A percentile compares a stretch with the other conserved stretches of the same genome.
These are phyloP conservation scores for Psilocybe subaeruginosa DNA, from an alignment of 768 basidiomycete species.

Conservation along the genomic window DNA sequence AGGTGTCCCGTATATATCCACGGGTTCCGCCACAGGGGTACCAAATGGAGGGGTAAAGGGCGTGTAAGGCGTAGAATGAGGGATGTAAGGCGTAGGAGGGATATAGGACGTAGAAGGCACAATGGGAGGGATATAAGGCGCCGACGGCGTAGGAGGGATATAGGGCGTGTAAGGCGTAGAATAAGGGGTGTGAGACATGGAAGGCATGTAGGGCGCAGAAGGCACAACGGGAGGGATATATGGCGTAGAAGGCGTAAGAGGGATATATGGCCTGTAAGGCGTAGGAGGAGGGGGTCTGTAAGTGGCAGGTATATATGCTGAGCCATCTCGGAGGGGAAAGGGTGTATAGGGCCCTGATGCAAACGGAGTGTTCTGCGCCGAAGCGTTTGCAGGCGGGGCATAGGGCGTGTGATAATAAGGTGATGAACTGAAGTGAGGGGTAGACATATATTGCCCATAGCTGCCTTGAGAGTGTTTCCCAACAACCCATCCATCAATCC, in stretches of 20 bases:
- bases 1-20: too few species aligned
- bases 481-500: slow-evolving; percentile 27
- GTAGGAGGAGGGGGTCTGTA: not conserved
- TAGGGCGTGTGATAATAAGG: not conserved
- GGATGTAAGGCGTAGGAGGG: not conserved
- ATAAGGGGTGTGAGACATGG: not conserved
- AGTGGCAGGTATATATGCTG: not conserved
- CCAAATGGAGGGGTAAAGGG: not conserved
- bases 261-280: not conserved
- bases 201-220: not conserved
- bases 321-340: not conserved
- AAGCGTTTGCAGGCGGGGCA: not conserved
- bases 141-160: not conserved
- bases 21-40: too few species aligned
- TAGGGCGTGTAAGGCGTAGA: not conserved
- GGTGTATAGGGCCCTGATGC: not conserved
- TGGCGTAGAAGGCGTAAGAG: not conserved
- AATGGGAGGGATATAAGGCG: too few species aligned
- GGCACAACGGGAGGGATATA: too few species aligned
- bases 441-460: not conserved
- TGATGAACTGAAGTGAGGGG: not conserved
- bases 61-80: not conserved
- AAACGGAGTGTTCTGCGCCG: not conserved
- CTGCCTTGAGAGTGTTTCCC: not conserved
- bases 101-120: not conserved